phyloP scores from a whole-genome alignment of 371 early-diverging fungal genomes.

The Syncephalis fuscata region DNA sequence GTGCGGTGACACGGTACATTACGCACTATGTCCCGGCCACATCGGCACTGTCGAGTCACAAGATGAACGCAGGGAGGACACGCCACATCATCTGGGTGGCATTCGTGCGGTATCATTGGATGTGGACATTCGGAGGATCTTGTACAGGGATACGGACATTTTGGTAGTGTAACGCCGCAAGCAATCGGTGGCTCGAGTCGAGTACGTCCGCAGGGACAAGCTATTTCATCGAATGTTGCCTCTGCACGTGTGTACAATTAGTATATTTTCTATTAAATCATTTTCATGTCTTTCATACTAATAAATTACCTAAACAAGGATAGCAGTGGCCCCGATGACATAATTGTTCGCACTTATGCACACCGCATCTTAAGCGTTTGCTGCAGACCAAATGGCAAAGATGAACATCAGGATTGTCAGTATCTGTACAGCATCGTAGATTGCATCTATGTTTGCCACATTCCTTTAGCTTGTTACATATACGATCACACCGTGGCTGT shows the following conservation, averaged over 20 bases:
- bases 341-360: constrained; percentile 38
- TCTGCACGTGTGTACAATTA: constrained; percentile 10
- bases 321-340: constrained; percentile 58
- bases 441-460: constrained; percentile 54
- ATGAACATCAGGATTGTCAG: constrained; percentile 24
- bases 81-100: constrained; percentile 49
- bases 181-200: constrained; percentile 51
- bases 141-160: constrained; percentile 44
- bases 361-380: constrained; percentile 42
- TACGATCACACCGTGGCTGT: constrained; percentile 34
- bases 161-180: constrained; percentile 48
- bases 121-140: constrained; percentile 55
- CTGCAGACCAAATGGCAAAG: constrained; percentile 43
- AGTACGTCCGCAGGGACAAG: constrained; percentile 60
- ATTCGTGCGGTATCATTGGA: constrained; percentile 41
- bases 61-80: constrained; percentile 63
- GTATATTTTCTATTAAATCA: neutral
- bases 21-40: constrained; percentile 44
- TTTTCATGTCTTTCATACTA: no score
- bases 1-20: constrained; percentile 49
- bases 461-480: constrained; percentile 34
- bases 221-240: constrained; percentile 44
- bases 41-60: constrained; percentile 43
- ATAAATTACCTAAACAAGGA: constrained; percentile 35
- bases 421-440: constrained; percentile 31